phyloP scores from a whole-genome alignment of 148 eudicot species.

The Rhododendron williamsianum region DNA sequence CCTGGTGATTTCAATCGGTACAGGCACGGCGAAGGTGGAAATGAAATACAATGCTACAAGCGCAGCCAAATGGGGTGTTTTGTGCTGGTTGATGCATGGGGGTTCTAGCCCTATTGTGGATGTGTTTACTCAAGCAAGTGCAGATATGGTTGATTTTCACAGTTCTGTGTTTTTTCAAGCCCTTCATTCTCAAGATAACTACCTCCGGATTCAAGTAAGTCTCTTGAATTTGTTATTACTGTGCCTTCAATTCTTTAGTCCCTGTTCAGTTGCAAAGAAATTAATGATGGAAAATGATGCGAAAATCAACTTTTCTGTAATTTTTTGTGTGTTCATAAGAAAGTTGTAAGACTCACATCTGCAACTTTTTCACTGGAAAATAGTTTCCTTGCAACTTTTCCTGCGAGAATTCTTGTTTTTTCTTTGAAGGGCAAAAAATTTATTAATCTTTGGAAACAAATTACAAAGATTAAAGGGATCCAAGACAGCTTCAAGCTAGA shows the following conservation, averaged over 20 bases:
- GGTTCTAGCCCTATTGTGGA: conserved; percentile 12
- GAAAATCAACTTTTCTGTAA: too few species aligned
- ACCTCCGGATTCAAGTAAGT: conserved; percentile 12
- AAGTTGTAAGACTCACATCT: too few species aligned
- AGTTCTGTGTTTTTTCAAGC: conserved; percentile 15
- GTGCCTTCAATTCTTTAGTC: not conserved
- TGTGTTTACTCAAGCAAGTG: conserved; percentile 12
- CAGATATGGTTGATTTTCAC: conserved; percentile 20
- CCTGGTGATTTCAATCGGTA: conserved; percentile 19
- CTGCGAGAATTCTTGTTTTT: too few species aligned
- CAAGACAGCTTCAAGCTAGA: too few species aligned
- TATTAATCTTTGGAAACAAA: too few species aligned
- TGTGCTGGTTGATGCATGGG: conserved; percentile 11
- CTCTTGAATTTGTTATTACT: not conserved
- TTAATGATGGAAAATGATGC: too few species aligned
- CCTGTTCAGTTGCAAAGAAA: too few species aligned
- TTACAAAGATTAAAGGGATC: too few species aligned
- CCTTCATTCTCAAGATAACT: conserved; percentile 14
- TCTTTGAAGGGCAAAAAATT: too few species aligned
- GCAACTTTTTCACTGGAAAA: too few species aligned
- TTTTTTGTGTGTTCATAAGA: too few species aligned
- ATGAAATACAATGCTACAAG: conserved; percentile 5
- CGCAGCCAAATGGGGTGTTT: conserved; percentile 17
- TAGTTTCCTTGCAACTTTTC: too few species aligned
- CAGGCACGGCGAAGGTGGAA: conserved; percentile 8